These are phyloP conservation scores for Agarophyton chilense DNA, from an alignment of 23 red algal genomes.

Conservation along the genomic window DNA sequence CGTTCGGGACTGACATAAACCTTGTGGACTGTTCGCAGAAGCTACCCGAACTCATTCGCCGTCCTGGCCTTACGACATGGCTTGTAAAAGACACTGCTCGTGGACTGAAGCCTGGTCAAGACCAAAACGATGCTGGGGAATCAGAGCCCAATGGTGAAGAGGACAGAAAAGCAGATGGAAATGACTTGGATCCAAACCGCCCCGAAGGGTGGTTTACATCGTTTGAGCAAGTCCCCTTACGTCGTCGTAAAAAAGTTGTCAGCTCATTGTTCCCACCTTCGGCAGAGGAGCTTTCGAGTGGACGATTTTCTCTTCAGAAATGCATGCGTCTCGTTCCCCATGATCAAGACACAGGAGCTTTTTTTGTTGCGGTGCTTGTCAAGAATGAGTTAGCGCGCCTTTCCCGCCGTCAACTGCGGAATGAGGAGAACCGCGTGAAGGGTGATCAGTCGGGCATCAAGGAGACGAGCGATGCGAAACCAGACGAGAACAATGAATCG, in stretches of 20 bases:
- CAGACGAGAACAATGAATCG: background rate
- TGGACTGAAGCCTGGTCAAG: background rate
- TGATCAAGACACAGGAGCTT: constrained; percentile 95
- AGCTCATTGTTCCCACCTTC: constrained; percentile 80
- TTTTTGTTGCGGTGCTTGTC: constrained; percentile 92
- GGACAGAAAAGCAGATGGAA: background rate
- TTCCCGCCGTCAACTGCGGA: background rate
- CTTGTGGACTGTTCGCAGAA: constrained; percentile 66
- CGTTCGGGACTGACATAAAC: constrained; percentile 30
- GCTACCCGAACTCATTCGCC: constrained; percentile 60
- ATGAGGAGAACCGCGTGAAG: background rate
- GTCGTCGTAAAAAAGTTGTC: constrained; percentile 70
- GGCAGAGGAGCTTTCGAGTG: constrained; percentile 50
- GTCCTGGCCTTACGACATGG: constrained; percentile 81
- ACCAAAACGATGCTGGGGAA: background rate
- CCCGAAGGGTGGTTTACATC: constrained; percentile 53
- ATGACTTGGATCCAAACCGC: background rate
- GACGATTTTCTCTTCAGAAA: constrained; percentile 52
- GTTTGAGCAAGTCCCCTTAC: constrained; percentile 75
- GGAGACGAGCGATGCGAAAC: background rate
- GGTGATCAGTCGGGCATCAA: background rate
- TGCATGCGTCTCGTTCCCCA: constrained; percentile 95
- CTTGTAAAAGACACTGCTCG: constrained; percentile 58
- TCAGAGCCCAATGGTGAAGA: background rate
- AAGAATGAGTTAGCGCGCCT: constrained; percentile 43